Percentiles rank a stretch among this genome's conserved stretches.
Evolutionary conservation across 495 filamentous ascomycete species (phyloP).

Genomic region (Xylaria nigripes): DNA sequence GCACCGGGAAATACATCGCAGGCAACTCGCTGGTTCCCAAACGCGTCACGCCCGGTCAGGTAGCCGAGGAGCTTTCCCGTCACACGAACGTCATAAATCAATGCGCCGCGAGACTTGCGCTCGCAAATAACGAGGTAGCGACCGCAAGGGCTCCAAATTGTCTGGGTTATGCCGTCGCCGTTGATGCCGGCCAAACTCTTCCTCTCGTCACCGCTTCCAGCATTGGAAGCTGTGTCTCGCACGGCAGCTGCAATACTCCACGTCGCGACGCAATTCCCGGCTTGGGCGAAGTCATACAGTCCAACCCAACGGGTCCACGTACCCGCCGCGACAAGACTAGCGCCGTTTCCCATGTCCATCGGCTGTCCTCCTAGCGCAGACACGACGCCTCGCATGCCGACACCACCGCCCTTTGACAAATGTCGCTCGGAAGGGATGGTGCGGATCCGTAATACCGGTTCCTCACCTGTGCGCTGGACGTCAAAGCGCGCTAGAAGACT

Average conservation of each 20-base stretch:
- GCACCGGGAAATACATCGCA: conserved; percentile 55
- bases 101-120: conserved; percentile 60
- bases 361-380: conserved; percentile 49
- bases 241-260: conserved; percentile 46
- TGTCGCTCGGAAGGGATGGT: conserved; percentile 72
- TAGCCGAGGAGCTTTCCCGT: conserved; percentile 59
- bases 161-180: conserved; percentile 65
- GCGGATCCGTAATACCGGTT: conserved; percentile 51
- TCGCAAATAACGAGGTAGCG: conserved; percentile 83
- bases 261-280: conserved; percentile 57
- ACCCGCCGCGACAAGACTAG: conserved; percentile 65
- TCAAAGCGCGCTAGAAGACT: conserved; percentile 74
- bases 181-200: conserved; percentile 27
- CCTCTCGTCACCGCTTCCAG: not conserved
- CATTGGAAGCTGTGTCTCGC: conserved; percentile 12
- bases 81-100: conserved; percentile 79
- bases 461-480: conserved; percentile 51
- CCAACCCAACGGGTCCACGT: conserved; percentile 71
- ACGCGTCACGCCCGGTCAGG: conserved; percentile 60
- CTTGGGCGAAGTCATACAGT: conserved; percentile 62
- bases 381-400: conserved; percentile 79
- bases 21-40: conserved; percentile 69
- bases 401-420: conserved; percentile 57
- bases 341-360: conserved; percentile 16
- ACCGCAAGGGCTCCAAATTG: conserved; percentile 78